Evolutionary conservation across 139 green algal species (phyloP).

Genomic region (Chlamydomonas incerta): DNA sequence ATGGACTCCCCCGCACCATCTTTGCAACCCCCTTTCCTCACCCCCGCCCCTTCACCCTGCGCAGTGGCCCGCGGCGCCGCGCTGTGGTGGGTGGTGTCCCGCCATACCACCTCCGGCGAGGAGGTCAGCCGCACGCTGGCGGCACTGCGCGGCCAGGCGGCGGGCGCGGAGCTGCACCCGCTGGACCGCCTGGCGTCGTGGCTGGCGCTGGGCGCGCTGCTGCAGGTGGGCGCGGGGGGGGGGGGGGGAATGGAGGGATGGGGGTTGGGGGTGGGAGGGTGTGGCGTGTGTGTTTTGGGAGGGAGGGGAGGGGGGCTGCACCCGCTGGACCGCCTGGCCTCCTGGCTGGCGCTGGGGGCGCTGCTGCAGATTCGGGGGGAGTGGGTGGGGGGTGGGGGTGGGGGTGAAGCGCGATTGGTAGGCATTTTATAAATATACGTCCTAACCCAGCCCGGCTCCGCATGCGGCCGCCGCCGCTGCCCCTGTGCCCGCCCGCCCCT

Average conservation of each 20-base stretch:
- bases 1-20: too few relatives aligned
- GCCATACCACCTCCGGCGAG: constrained; percentile 26
- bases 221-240: neutral
- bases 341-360: constrained; percentile 32
- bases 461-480: too few relatives aligned
- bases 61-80: constrained; percentile 14
- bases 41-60: neutral
- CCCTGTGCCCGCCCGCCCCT: too few relatives aligned
- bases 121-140: constrained; percentile 25
- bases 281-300: too few relatives aligned
- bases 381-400: too few relatives aligned
- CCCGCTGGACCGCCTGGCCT: neutral
- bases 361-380: constrained; percentile 10
- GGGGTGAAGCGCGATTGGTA: too few relatives aligned
- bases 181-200: constrained; percentile 10
- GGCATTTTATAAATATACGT: too few relatives aligned
- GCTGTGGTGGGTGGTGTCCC: constrained; percentile 23
- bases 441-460: too few relatives aligned
- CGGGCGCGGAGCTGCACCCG: neutral
- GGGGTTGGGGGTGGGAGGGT: too few relatives aligned
- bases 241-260: neutral
- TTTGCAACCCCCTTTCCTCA: neutral
- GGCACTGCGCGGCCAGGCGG: neutral
- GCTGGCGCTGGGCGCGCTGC: constrained; percentile 27
- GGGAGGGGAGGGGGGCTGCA: neutral